A percentile compares a stretch with the other conserved stretches of the same genome.
phyloP scores from a whole-genome alignment of 2,329 filamentous ascomycete genomes.

The Curvularia hawaiiensis region DNA sequence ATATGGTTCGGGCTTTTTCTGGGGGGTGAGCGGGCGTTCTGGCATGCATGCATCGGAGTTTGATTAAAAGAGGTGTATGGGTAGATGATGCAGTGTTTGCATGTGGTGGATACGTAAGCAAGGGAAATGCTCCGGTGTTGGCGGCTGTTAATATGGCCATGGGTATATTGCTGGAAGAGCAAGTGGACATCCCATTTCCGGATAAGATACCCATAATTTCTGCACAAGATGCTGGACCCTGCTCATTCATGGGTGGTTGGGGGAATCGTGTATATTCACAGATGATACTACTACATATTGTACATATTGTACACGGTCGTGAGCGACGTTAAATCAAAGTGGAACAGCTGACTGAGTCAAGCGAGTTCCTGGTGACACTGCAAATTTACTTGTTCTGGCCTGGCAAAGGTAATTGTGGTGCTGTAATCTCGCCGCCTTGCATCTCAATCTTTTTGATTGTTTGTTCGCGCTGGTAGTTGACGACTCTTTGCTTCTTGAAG shows the following conservation, averaged over 20 bases:
- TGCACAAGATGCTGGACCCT: neutral
- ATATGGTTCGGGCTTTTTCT: neutral
- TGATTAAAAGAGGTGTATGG: neutral
- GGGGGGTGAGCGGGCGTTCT: neutral
- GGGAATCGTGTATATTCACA: conserved; percentile 12
- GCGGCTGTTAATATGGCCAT: neutral
- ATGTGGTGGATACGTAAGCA: neutral
- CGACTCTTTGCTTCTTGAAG: conserved; percentile 95
- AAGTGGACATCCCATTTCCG: neutral
- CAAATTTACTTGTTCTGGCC: conserved; percentile 21
- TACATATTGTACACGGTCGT: conserved; percentile 19
- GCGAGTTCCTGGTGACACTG: neutral
- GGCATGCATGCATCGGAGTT: neutral
- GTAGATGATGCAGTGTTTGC: neutral
- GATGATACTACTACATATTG: conserved; percentile 6
- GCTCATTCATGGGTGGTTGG: neutral
- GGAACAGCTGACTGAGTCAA: conserved; percentile 1
- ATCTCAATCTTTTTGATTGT: conserved; percentile 56
- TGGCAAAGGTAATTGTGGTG: conserved; percentile 41
- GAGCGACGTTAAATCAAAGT: conserved; percentile 9
- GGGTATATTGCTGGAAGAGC: conserved; percentile 1
- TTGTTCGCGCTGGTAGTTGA: conserved; percentile 84
- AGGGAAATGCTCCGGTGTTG: neutral
- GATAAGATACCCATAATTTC: neutral
- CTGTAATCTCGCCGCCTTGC: conserved; percentile 48